Percentiles rank a stretch among this genome's conserved stretches.
Conservation (phyloP, 2,329 filamentous ascomycete genomes). For the Penicillium concentricum region DNA sequence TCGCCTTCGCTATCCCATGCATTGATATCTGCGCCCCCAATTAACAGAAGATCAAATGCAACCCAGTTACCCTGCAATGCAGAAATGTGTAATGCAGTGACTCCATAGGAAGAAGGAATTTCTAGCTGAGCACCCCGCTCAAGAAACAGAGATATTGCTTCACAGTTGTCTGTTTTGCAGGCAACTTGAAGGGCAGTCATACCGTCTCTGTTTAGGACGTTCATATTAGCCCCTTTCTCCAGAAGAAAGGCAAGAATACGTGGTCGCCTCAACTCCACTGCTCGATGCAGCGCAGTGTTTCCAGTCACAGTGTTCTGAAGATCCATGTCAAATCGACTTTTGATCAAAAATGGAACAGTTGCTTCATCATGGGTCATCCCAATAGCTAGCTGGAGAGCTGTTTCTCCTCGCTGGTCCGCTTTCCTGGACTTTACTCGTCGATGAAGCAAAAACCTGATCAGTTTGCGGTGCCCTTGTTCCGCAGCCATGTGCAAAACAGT, state of each 20-base stretch:
- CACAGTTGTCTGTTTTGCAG: slow-evolving; percentile 29
- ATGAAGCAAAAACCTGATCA: slow-evolving; percentile 26
- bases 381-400: slow-evolving; percentile 28
- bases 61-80: slow-evolving; percentile 27
- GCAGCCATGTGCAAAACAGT: slow-evolving; percentile 34
- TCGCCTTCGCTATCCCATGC: slow-evolving; percentile 30
- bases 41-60: slow-evolving; percentile 31
- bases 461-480: slow-evolving; percentile 25
- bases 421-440: slow-evolving; percentile 16
- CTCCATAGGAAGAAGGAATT: slow-evolving; percentile 19
- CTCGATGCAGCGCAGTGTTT: slow-evolving; percentile 30
- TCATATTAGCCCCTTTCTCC: slow-evolving; percentile 27
- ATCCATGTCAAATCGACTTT: slow-evolving; percentile 25
- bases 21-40: slow-evolving; percentile 33
- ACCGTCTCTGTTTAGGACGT: slow-evolving; percentile 27
- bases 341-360: slow-evolving; percentile 32
- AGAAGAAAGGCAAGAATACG: slow-evolving; percentile 31
- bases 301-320: slow-evolving; percentile 24
- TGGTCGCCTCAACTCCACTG: slow-evolving; percentile 24
- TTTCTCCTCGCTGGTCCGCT: slow-evolving; percentile 20
- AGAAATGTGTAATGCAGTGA: slow-evolving; percentile 30
- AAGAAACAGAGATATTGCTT: slow-evolving; percentile 30
- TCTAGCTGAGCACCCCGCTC: slow-evolving; percentile 28
- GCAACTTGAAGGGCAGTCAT: slow-evolving; percentile 32
- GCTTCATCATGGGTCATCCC: slow-evolving; percentile 31